Base-by-base conservation (phyloP, 176 grass and related monocot genomes). In the Oryza rufipogon region DNA sequence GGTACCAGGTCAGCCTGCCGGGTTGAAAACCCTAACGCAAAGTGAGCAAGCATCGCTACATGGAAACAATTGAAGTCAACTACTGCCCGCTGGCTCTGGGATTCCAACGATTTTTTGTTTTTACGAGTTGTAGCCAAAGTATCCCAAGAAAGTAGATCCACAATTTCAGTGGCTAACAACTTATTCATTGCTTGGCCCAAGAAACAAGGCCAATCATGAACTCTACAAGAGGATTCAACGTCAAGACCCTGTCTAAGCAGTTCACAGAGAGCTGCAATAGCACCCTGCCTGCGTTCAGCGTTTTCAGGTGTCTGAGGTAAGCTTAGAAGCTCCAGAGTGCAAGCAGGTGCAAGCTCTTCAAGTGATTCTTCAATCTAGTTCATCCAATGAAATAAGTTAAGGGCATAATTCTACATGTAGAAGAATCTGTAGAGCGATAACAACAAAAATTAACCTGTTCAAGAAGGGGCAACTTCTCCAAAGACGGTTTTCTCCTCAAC, bases 301-400 rank as follows among this genome's bases (percentile, higher is more conserved):
- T 91, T 96, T 80, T 98, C 91, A 88, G 89, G 87, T 75, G 66
- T 86, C 46, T 84, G 80, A 74, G 91, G 80, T 85, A 97, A 80
- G 66, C 87, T 80, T 75, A 99, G 63, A 79, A 99, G 83, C 79
- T 96, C 91, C 33, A 96, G 51, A 51, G 96, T 94, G 88, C 96
- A 99, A 94, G 93, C 91, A 87, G 96, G 96, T 60, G 96, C 96
- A 68, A 99, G 89, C 66, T 99, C 96, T 80, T 99, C 96, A 76
- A 99, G 92, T 80, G 96, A 96, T 86, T 99, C 93, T 92, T 99
- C 96, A 70, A 99, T 92, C 96, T 99, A 73, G 80, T 87, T 75
- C 66, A 91, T 16, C 28, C 68, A 84, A 80, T 32, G 49, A 80
- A 83, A 80, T 68, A 87, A 86, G 76, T 83, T 73, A 76, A 76